Evolutionary conservation across 75 land plant genomes (phyloP).

Genomic region (Cryptomeria japonica): DNA sequence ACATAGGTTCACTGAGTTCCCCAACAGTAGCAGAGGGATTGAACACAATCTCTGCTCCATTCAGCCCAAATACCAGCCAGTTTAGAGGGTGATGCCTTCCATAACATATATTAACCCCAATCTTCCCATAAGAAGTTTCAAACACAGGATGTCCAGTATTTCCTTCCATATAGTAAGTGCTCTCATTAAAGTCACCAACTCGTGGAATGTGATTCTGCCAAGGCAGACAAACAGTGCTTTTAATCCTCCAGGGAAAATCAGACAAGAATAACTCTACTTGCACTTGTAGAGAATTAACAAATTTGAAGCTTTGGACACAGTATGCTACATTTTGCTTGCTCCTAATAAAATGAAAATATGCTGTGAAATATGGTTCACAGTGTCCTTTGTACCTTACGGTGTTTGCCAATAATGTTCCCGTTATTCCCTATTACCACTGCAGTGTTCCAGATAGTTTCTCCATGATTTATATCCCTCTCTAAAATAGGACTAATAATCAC

Average conservation of each 20-base stretch:
- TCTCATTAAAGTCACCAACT: conserved; percentile 98
- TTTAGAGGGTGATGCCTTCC: conserved; percentile 98
- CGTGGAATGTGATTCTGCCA: conserved; percentile 96
- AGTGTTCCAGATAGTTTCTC: conserved; percentile 96
- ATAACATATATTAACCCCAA: conserved; percentile 94
- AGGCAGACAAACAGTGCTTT: neutral
- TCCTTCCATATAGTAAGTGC: conserved; percentile 99
- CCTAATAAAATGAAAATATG: neutral
- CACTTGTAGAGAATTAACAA: neutral
- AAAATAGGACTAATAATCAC: conserved; percentile 93
- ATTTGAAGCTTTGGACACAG: neutral
- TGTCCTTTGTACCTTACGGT: conserved; percentile 72
- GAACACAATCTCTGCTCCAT: conserved; percentile 99
- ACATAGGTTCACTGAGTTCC: conserved; percentile 99
- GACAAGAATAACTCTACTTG: neutral
- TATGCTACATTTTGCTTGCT: neutral
- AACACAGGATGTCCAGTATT: conserved; percentile 99
- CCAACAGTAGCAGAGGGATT: conserved; percentile 99
- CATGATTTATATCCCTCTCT: conserved; percentile 94
- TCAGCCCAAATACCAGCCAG: conserved; percentile 97
- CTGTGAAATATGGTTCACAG: neutral
- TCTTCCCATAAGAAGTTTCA: conserved; percentile 92
- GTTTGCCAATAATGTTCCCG: conserved; percentile 97
- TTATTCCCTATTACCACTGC: conserved; percentile 95
- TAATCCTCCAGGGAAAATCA: neutral